A percentile compares a stretch with the other conserved stretches of the same genome.
Conservation (phyloP, 2,329 filamentous ascomycete genomes). For the Alternaria ventricosa region DNA sequence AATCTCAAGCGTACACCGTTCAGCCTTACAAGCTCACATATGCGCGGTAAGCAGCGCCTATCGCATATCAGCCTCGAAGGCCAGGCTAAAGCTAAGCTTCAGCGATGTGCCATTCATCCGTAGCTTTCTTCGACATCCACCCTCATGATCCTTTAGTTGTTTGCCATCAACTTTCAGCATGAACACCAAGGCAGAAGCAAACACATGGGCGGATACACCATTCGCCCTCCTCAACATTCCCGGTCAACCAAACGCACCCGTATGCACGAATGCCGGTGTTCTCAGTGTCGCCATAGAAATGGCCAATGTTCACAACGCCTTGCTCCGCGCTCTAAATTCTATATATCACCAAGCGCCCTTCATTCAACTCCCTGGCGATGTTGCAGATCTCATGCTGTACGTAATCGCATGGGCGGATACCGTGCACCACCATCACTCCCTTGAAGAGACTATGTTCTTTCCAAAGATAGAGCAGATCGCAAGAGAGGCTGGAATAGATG, state of each 20-base stretch:
- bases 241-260: constrained; percentile 10
- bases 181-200: background rate
- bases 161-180: background rate
- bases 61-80: background rate
- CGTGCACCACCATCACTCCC: constrained; percentile 47
- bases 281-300: constrained; percentile 40
- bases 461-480: constrained; percentile 44
- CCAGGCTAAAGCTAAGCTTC: background rate
- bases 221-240: constrained; percentile 20
- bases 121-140: background rate
- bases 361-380: constrained; percentile 24
- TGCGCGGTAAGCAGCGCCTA: background rate
- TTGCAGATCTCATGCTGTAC: constrained; percentile 40
- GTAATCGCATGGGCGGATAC: constrained; percentile 42
- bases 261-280: constrained; percentile 41
- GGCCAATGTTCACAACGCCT: constrained; percentile 45
- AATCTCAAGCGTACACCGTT: background rate
- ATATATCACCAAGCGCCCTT: constrained; percentile 44
- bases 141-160: background rate
- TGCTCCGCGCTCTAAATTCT: constrained; percentile 47
- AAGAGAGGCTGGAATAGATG: constrained; percentile 20
- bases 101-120: background rate
- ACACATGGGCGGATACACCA: constrained; percentile 18
- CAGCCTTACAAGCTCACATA: background rate
- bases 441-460: constrained; percentile 47